Evolutionary conservation across 2,329 filamentous ascomycete species (phyloP), one percentile per base, ranked within the genome.

Genomic region (Pseudogymnoascus sp.): DNA sequence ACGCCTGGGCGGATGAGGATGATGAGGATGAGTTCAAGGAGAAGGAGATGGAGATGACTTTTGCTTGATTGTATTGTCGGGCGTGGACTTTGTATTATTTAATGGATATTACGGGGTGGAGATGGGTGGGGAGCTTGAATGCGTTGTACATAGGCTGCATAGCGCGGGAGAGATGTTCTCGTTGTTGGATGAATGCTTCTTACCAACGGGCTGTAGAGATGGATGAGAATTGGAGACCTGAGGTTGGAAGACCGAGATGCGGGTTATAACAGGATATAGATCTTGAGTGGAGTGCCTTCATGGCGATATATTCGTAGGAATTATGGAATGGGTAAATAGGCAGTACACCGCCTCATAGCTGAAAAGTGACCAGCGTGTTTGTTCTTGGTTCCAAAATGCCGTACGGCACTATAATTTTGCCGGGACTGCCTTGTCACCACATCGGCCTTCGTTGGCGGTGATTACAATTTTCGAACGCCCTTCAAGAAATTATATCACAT

Each of bases 11-110:
- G 2, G 88, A 85, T 64, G 79, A 85, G 7, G 81, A 83, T 53
- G 87, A 90, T 50, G 84, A 88, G 25, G 83, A 89, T 61, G 89
- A 89, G 77, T 87, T 86, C 16, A 82, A 84, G 70, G 89, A 91
- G 74, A 85, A 86, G 72, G 89, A 91, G 75, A 89, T 93, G 67
- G 82, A 84, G 34, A 89, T 93, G 88, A 91, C 88, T 66, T 93
- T 93, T 84, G 90, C 50, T 2, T 56, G 25, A 56, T 18, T 3
- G 28, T 16, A 56, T 18, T 3, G 28, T 16, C 2, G n/a, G 14
- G 25, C 8, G 3, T 12, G 23, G 4, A 31, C 25, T 56, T 56
- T 56, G 50, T 56, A 56, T 34, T 56, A 56, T 56, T 56, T 56
- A 56, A 56, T 56, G 50, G 50, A 56, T 56, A 34, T 11, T 56